Evolutionary conservation across 805 yeast species (phyloP).

Genomic region (Candida jianshihensis): DNA sequence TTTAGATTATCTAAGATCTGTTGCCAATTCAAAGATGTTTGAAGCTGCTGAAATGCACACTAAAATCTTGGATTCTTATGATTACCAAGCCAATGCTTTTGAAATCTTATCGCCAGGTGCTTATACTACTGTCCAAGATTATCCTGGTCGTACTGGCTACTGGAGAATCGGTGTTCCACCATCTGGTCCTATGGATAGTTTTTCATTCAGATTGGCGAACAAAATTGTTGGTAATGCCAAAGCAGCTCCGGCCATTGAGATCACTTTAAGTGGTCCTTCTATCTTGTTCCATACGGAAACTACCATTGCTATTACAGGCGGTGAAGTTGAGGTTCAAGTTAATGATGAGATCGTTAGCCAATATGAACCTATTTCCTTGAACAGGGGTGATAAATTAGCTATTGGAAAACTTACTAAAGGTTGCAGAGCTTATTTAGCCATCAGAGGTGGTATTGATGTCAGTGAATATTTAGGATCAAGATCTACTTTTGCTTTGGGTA

Average conservation of each 20-base stretch:
- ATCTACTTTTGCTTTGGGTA: constrained; percentile 90
- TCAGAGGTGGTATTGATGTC: constrained; percentile 91
- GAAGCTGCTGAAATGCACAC: constrained; percentile 79
- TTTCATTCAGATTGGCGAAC: constrained; percentile 85
- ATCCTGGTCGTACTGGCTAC: constrained; percentile 78
- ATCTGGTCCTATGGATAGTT: constrained; percentile 96
- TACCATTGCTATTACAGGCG: constrained; percentile 83
- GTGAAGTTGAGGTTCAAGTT: constrained; percentile 57
- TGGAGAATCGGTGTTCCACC: constrained; percentile 87
- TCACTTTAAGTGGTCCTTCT: constrained; percentile 83
- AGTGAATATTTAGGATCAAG: constrained; percentile 93
- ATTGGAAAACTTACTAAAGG: constrained; percentile 80
- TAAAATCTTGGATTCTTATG: constrained; percentile 75
- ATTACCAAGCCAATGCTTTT: constrained; percentile 75
- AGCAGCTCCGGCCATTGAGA: constrained; percentile 83
- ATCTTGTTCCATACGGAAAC: constrained; percentile 77
- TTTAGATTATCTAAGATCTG: constrained; percentile 80
- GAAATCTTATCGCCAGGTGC: constrained; percentile 89
- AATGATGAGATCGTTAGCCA: constrained; percentile 51
- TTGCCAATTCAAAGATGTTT: constrained; percentile 81
- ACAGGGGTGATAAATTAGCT: constrained; percentile 69
- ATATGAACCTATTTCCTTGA: constrained; percentile 68
- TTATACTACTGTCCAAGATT: constrained; percentile 94
- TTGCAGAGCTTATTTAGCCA: constrained; percentile 83
- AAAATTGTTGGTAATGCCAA: constrained; percentile 81